Evolutionary conservation across 148 eudicot genomes (phyloP), one percentile per base, ranked within the genome.

Genomic region (Tetragonia tetragonoides): DNA sequence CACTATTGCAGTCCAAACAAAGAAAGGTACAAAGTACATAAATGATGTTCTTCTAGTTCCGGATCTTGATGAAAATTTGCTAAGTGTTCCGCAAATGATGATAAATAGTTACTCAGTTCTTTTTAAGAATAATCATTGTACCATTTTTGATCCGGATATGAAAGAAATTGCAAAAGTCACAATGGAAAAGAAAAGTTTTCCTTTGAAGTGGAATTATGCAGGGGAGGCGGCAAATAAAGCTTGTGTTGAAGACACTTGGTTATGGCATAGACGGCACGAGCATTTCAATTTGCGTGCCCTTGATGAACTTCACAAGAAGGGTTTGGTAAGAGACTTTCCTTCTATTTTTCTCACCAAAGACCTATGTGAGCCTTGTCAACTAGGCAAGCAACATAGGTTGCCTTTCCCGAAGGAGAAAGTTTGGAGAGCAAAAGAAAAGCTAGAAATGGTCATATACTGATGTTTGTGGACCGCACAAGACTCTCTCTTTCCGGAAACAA

Each of bases 261-360:
- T 70, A 10, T 83, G 85, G 82, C 82, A 75, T 38, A 69, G 37
- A 63, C 64, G 76, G 49, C 54, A 62, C 37, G 79, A 79, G 0
- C 82, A 83, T 57, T 78, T 73, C 3, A 67, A 77, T 18, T 67
- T 77, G 2, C 73, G 54, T 2, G 73, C 63, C 5, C 12, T 67
- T 9, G 51, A 53, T 1, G 6, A 44, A 10, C 4, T 63, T 6
- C 23, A 42, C 23, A 42, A 37, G 16, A 2, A 63, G 5, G n/a
- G 46, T 47, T 4, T 64, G 38, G 70, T 64, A 60, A 18, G 17
- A 46, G 41, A 44, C 15, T 41, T 75, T 10, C 37, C 70, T 24
- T 44, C 10, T 3, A 64, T 47, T 16, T 37, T 20, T 15, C 6
- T 24, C 16, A 63, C 68, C 6, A 47, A 63, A 16, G 70, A 47